phyloP scores from a whole-genome alignment of 2,329 filamentous ascomycete genomes.

The Penicillium oxalicum region DNA sequence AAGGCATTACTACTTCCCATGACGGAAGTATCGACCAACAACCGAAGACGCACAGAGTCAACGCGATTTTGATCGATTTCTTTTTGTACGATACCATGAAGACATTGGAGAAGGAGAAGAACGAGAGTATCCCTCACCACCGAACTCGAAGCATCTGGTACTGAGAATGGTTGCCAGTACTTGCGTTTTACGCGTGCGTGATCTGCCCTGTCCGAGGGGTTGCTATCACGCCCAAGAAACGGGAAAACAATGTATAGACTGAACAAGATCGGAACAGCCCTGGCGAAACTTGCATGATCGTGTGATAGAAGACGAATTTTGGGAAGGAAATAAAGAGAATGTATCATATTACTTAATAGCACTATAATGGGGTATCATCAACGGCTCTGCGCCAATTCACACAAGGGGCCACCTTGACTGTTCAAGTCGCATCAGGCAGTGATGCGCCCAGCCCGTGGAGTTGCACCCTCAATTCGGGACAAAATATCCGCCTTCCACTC shows the following conservation, averaged over 20 bases:
- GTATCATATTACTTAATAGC: too few species aligned
- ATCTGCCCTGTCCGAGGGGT: too few species aligned
- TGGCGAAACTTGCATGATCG: too few species aligned
- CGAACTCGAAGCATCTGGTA: conserved; percentile 94
- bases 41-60: conserved; percentile 45
- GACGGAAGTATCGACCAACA: conserved; percentile 14
- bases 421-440: conserved; percentile 8
- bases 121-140: conserved; percentile 66
- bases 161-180: conserved; percentile 35
- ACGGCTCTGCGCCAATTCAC: conserved; percentile 4
- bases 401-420: not conserved
- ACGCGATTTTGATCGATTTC: conserved; percentile 94
- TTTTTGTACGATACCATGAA: conserved; percentile 96
- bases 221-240: too few species aligned
- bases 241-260: too few species aligned
- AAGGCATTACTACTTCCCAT: not conserved
- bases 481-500: conserved; percentile 42
- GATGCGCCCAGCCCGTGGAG: conserved; percentile 15
- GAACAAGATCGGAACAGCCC: too few species aligned
- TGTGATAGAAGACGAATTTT: too few species aligned
- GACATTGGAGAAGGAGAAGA: conserved; percentile 61
- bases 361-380: conserved; percentile 18
- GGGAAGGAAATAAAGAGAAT: too few species aligned
- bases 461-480: conserved; percentile 31
- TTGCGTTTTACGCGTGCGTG: too few species aligned